These are phyloP conservation scores for Trichosporon sp. DNA, from an alignment of 1,284 basidiomycete genomes.

Conservation along the genomic window DNA sequence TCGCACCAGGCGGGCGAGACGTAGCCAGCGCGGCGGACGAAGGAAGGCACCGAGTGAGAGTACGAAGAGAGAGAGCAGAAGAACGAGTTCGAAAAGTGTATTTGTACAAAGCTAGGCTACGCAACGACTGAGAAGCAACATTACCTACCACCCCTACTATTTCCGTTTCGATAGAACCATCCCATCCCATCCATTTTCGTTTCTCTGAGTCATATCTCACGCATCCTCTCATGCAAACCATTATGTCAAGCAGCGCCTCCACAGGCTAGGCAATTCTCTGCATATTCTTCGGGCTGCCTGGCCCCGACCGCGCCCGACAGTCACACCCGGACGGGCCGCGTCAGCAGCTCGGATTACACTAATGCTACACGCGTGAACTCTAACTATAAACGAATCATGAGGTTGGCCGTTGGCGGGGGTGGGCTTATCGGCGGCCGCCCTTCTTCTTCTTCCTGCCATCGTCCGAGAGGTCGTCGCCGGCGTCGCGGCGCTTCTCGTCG, in stretches of 20 bases:
- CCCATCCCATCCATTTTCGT: not conserved
- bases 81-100: not conserved
- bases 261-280: not conserved
- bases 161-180: not conserved
- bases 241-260: not conserved
- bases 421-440: slow-evolving; percentile 22
- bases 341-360: not conserved
- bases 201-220: not conserved
- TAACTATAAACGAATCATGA: not conserved
- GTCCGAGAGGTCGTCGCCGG: slow-evolving; percentile 33
- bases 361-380: slow-evolving; percentile 14
- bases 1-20: slow-evolving; percentile 20
- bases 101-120: not conserved
- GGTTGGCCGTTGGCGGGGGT: not conserved
- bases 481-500: slow-evolving; percentile 36
- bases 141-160: not conserved
- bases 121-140: no score
- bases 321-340: not conserved
- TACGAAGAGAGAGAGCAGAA: no score
- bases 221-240: not conserved
- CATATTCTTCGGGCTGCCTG: not conserved
- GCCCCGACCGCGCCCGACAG: not conserved
- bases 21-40: slow-evolving; percentile 25
- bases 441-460: slow-evolving; percentile 40
- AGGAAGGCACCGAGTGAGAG: not conserved